Base-by-base conservation (phyloP, 768 basidiomycete species). In the Guyanaporus albipodus region DNA sequence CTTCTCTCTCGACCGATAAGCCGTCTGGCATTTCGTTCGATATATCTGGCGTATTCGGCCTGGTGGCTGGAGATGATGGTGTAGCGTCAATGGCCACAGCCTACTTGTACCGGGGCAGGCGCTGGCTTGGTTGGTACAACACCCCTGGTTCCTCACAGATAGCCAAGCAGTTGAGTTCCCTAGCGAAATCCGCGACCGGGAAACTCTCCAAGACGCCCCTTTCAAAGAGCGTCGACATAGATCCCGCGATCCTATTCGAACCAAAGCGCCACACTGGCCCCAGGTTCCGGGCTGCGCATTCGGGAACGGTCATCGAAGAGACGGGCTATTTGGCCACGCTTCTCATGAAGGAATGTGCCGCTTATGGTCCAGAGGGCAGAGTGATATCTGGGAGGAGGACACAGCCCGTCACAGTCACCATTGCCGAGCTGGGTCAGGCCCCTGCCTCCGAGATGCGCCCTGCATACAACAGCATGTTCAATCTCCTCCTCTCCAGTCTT, bases 221-320 rank as follows among this genome's bases (percentile, higher is more conserved):
- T 6, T 57, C 54, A 22, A 49, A 53, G 18, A 54, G 45, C 21
- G 26, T 49, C 17, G 32, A 56, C 9, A 37, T 36, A 6, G 55
- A 64, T 12, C 63, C 64, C 6, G 45, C 46, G 6, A 12, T 37
- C 1, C n/a, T 61, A 6, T 46, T 67, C 7, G 57, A 53, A 9
- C 17, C 53, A 18, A 56, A 48, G 28, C 22, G 48, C 8, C 18
- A 2, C 39, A 31, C 28, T 6, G 39, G 39, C 19, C 39, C 24
- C 39, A 90, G 87, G 59, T 91, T 78, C 64, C 81, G 87, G 47
- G 80, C 85, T 0, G 82, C 89, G 52, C 82, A 22, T 67, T 91
- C 38, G 74, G n/a, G n/a, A n/a, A n/a, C n/a, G n/a, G n/a, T n/a
- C n/a, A n/a, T n/a, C n/a, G n/a, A n/a, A n/a, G n/a, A 28, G 72